These are phyloP conservation scores for Musa acuminata DNA, from an alignment of 176 grass and related monocot genomes.

Conservation along the genomic window DNA sequence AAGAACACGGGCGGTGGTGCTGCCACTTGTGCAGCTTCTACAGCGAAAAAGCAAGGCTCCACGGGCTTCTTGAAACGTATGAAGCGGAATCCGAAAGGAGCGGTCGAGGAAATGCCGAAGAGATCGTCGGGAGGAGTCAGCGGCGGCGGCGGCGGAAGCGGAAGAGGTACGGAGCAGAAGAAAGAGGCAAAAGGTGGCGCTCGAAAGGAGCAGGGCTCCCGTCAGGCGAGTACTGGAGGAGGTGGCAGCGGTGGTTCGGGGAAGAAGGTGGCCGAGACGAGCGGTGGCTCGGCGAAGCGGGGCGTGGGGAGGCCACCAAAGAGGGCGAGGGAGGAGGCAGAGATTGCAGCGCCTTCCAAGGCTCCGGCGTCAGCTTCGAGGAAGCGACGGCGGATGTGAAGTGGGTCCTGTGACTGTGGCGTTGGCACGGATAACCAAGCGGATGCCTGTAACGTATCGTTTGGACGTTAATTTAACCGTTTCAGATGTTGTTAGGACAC, in stretches of 20 bases:
- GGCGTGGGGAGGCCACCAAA: constrained; percentile 62
- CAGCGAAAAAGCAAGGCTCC: constrained; percentile 52
- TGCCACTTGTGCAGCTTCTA: not conserved
- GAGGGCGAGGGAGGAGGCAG: constrained; percentile 41
- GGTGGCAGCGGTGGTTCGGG: not conserved
- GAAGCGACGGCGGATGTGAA: constrained; percentile 38
- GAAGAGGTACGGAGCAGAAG: constrained; percentile 29
- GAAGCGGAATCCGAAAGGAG: constrained; percentile 33
- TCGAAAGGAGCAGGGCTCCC: constrained; percentile 35
- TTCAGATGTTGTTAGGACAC: too few species aligned
- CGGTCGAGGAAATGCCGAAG: constrained; percentile 48
- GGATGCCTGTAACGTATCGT: too few species aligned
- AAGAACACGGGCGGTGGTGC: constrained; percentile 24
- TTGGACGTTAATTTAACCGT: too few species aligned
- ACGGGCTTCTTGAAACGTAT: constrained; percentile 81
- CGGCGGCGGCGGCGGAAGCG: not conserved
- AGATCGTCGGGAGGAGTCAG: constrained; percentile 11
- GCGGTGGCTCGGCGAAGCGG: constrained; percentile 26
- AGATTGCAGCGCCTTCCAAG: not conserved
- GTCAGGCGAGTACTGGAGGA: not conserved
- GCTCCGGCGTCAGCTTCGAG: constrained; percentile 22
- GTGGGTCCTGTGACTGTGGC: not conserved
- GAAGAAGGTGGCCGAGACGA: constrained; percentile 27
- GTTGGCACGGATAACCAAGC: too few species aligned
- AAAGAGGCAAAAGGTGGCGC: constrained; percentile 37